Evolutionary conservation across 768 basidiomycete genomes (phyloP).

Genomic region (Cantharellus cinnabarinus): DNA sequence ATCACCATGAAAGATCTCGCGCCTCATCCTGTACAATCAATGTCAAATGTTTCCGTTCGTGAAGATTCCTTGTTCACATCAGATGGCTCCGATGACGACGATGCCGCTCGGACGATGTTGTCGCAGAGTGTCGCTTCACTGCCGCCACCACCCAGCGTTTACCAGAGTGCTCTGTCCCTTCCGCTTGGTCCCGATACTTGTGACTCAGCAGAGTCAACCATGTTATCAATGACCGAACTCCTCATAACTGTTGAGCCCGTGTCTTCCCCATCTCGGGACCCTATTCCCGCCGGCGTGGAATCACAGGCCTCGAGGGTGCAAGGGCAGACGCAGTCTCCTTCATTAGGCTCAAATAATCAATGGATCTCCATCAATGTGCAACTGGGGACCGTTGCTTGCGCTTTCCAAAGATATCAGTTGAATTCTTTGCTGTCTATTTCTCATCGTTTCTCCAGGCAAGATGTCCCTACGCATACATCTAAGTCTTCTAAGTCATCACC

Average conservation of each 20-base stretch:
- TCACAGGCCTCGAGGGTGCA: no score
- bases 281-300: no score
- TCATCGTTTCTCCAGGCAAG: no score
- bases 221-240: neutral
- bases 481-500: no score
- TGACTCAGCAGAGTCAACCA: neutral
- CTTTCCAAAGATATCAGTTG: constrained; percentile 13
- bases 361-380: neutral
- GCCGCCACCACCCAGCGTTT: constrained; percentile 44
- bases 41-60: neutral
- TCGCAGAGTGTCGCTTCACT: constrained; percentile 52
- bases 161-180: constrained; percentile 48
- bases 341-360: no score
- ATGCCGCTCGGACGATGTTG: constrained; percentile 28
- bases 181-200: constrained; percentile 6
- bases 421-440: no score
- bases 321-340: no score
- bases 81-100: constrained; percentile 7
- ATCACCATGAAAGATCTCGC: constrained; percentile 31
- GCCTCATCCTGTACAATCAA: constrained; percentile 8
- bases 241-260: neutral
- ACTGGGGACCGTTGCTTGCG: constrained; percentile 33
- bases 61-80: neutral
- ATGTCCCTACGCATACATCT: no score
- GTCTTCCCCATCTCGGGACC: no score